phyloP scores from a whole-genome alignment of 306 rosid genomes.

The Prunus kanzakura region DNA sequence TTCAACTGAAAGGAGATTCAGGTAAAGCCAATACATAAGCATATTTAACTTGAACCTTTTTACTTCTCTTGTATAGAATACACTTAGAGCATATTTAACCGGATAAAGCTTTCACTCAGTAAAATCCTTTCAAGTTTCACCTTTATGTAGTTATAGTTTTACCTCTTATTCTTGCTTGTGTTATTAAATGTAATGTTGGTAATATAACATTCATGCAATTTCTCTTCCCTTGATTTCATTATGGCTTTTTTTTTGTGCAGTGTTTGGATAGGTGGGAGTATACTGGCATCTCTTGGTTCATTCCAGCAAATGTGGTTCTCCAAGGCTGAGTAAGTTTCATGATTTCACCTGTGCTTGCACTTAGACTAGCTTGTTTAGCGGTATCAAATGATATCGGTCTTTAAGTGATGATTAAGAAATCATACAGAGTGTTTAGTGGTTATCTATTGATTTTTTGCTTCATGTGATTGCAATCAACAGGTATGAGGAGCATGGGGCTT shows the following conservation, averaged over 20 bases:
- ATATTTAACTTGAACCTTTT: neutral
- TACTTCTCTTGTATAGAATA: neutral
- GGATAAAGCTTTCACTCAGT: neutral
- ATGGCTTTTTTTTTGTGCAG: slow-evolving; percentile 38
- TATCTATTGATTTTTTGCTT: neutral
- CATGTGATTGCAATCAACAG: slow-evolving; percentile 35
- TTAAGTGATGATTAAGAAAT: neutral
- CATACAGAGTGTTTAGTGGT: neutral
- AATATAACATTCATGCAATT: neutral
- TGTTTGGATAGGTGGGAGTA: slow-evolving; percentile 99
- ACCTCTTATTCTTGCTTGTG: neutral
- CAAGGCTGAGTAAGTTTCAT: slow-evolving; percentile 73
- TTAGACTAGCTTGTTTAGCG: neutral
- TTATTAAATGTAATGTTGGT: neutral
- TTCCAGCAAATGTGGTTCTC: slow-evolving; percentile 93
- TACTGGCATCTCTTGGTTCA: slow-evolving; percentile 99
- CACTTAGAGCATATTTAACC: neutral
- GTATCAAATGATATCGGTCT: no score
- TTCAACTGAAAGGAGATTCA: slow-evolving; percentile 97
- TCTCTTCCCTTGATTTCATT: slow-evolving; percentile 21
- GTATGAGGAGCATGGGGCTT: slow-evolving; percentile 99
- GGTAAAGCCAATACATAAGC: slow-evolving; percentile 35
- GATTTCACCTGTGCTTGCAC: neutral
- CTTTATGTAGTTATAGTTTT: neutral
- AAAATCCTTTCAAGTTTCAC: neutral